These are phyloP conservation scores for Phytophthora ramorum DNA, from an alignment of 352 stramenopile genomes.

Conservation along the genomic window DNA sequence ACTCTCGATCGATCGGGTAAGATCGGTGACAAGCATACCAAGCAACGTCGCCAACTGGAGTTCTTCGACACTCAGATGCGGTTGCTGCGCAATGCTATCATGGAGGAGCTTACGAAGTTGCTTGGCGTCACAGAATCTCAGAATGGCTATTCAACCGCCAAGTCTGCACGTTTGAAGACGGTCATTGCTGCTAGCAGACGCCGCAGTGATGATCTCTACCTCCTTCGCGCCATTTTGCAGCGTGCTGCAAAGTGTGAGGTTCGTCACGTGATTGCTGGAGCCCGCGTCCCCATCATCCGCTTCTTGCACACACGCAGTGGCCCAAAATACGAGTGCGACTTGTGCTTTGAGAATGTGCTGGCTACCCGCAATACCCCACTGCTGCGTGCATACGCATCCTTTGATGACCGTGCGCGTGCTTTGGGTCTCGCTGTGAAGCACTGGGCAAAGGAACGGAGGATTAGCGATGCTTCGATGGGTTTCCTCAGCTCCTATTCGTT, in stretches of 20 bases:
- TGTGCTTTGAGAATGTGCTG: constrained; percentile 88
- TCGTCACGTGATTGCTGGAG: constrained; percentile 66
- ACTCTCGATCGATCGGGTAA: constrained; percentile 37
- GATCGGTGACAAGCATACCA: constrained; percentile 33
- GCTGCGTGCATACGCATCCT: constrained; percentile 76
- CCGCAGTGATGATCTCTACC: constrained; percentile 59
- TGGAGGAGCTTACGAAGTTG: constrained; percentile 28
- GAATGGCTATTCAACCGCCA: constrained; percentile 21
- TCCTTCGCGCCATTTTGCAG: constrained; percentile 51
- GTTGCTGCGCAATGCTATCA: constrained; percentile 43
- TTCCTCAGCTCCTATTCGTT: constrained; percentile 99
- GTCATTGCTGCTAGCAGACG: constrained; percentile 45
- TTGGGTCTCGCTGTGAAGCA: constrained; percentile 97
- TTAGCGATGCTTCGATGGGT: constrained; percentile 96
- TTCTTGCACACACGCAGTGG: constrained; percentile 65
- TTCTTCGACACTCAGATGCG: constrained; percentile 54
- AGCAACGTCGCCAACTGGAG: constrained; percentile 48
- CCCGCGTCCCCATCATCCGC: constrained; percentile 84
- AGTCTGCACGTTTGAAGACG: constrained; percentile 38
- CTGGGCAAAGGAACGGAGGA: constrained; percentile 96
- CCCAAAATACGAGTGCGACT: constrained; percentile 67
- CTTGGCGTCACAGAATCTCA: constrained; percentile 6
- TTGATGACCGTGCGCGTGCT: constrained; percentile 81
- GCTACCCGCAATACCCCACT: constrained; percentile 84
- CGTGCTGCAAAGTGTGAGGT: constrained; percentile 63